Evolutionary conservation across 75 land plant genomes (phyloP), one percentile per base, ranked within the genome.

Genomic region (Ceratopteris richardii): DNA sequence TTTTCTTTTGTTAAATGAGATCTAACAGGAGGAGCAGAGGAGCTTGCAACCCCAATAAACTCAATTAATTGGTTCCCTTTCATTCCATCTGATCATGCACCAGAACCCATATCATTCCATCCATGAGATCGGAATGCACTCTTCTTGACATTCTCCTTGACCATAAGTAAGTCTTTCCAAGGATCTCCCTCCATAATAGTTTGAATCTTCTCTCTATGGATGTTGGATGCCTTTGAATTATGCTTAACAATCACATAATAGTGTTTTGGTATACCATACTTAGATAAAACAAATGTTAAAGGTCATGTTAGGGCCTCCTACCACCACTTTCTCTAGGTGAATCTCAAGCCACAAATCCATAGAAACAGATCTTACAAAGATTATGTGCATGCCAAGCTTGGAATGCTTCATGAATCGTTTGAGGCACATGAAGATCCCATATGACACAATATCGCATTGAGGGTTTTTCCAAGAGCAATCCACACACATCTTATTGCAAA

Each of bases 291-390:
- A 93, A 44, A 74, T n/a, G 52, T 93, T 93, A 29, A 93, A 75
- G 21, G 57, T 56, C 1, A 77, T 82, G 64, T 93, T 93, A n/a
- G 96, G 90, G 7, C 98, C 96, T 4, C 37, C 37, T 33, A 80
- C 59, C 64, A 89, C 95, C 98, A 93, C 89, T 66, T 93, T 93
- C 90, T 69, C 75, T 57, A 93, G 71, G 79, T 93, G 98, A 77
- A 85, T 80, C 80, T 93, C 98, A 41, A 96, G 89, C 98, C 98
- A 93, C 1, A 96, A 85, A 62, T 93, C 98, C 98, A 93, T 93
- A 53, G 98, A 82, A 3, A 93, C 98, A 31, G 98, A 93, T 71
- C 98, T 71, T 53, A 93, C 98, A 64, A 93, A 93, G 70, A 84
- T 82, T 78, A 93, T 93, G 72, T 93, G 98, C 42, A 93, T 96